Percentiles rank a stretch among this genome's conserved stretches.
These are phyloP conservation scores for Scalesia atractyloides DNA, from an alignment of 129 eudicot genomes.

Conservation along the genomic window DNA sequence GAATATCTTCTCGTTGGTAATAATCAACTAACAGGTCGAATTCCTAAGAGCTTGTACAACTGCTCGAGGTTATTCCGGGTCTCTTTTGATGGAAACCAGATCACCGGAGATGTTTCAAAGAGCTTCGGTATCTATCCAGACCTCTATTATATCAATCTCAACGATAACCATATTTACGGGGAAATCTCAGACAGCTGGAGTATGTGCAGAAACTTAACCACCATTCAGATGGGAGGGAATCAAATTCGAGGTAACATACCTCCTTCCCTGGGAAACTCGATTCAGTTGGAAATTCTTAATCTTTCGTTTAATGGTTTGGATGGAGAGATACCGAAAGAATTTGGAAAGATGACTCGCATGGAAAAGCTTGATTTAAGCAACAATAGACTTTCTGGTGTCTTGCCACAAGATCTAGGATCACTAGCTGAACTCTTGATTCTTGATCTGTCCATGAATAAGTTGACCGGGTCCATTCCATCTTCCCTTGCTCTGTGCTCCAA, in stretches of 20 bases:
- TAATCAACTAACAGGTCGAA: slow-evolving; percentile 35
- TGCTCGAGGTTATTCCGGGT: slow-evolving; percentile 41
- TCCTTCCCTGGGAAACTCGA: slow-evolving; percentile 28
- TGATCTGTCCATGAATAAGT: slow-evolving; percentile 37
- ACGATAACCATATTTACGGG: slow-evolving; percentile 36
- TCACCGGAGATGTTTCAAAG: slow-evolving; percentile 38
- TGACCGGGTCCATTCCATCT: slow-evolving; percentile 34
- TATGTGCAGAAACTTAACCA: slow-evolving; percentile 32
- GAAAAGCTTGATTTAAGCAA: slow-evolving; percentile 27
- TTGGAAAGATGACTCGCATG: slow-evolving; percentile 23
- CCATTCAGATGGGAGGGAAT: slow-evolving; percentile 34
- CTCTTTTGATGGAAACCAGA: slow-evolving; percentile 33
- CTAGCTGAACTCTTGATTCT: slow-evolving; percentile 21
- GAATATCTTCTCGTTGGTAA: slow-evolving; percentile 4
- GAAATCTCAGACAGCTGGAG: slow-evolving; percentile 36
- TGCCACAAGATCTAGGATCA: slow-evolving; percentile 44
- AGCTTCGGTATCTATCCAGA: slow-evolving; percentile 43
- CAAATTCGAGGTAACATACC: slow-evolving; percentile 40
- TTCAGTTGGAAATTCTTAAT: slow-evolving; percentile 18
- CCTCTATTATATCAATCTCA: slow-evolving; percentile 23
- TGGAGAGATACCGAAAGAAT: slow-evolving; percentile 34
- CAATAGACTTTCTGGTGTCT: slow-evolving; percentile 38
- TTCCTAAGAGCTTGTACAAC: slow-evolving; percentile 37
- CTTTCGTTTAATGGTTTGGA: slow-evolving; percentile 34
- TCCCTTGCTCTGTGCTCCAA: slow-evolving; percentile 10